Evolutionary conservation across 352 stramenopile genomes (phyloP).

Genomic region (Globisporangium viniferum): DNA sequence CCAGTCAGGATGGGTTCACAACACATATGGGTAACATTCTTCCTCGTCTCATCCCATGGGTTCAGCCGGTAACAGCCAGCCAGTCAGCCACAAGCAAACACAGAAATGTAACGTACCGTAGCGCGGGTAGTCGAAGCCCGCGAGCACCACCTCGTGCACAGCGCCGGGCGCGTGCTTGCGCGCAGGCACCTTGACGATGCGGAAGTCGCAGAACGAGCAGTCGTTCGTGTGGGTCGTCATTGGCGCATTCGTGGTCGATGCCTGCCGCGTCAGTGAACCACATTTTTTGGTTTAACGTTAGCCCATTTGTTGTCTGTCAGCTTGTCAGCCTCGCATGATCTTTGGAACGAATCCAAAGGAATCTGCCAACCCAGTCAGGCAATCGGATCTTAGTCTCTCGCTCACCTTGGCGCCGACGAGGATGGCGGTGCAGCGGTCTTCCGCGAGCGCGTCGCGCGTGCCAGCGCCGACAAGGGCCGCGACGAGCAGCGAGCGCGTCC

Average conservation of each 20-base stretch:
- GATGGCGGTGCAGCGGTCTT: slow-evolving; percentile 79
- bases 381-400: background rate
- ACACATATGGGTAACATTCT: background rate
- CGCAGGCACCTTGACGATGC: slow-evolving; percentile 71
- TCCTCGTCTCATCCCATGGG: background rate
- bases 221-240: slow-evolving; percentile 87
- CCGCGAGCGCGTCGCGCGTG: slow-evolving; percentile 18
- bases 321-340: background rate
- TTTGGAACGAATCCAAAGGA: background rate
- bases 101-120: slow-evolving; percentile 43
- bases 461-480: slow-evolving; percentile 20
- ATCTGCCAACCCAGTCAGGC: background rate
- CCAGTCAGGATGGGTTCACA: slow-evolving; percentile 7
- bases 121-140: slow-evolving; percentile 62
- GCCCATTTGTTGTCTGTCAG: background rate
- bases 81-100: background rate
- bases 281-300: background rate
- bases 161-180: slow-evolving; percentile 40
- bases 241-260: slow-evolving; percentile 53
- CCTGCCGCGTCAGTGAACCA: slow-evolving; percentile 21
- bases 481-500: slow-evolving; percentile 14
- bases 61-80: background rate
- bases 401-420: slow-evolving; percentile 69
- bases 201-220: slow-evolving; percentile 82
- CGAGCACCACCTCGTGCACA: slow-evolving; percentile 56